Conservation (phyloP, 169 alveolate genomes). For the Cryptosporidium ubiquitum region DNA sequence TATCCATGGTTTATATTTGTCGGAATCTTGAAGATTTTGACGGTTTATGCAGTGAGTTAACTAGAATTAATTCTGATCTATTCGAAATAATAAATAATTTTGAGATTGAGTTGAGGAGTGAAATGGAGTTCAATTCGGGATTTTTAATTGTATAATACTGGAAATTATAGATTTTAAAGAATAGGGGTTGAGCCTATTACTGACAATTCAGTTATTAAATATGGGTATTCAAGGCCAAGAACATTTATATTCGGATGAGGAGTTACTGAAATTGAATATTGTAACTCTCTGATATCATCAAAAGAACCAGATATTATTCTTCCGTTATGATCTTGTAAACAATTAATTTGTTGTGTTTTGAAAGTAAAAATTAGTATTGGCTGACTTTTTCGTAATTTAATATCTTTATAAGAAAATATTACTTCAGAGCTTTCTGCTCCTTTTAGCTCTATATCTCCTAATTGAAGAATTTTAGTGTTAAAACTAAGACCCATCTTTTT, state of each 20-base stretch:
- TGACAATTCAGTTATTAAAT: constrained; percentile 22
- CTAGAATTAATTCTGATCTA: constrained; percentile 25
- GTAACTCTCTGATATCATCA: constrained; percentile 90
- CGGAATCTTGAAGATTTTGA: constrained; percentile 36
- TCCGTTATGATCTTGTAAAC: constrained; percentile 84
- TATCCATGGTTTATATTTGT: constrained; percentile 42
- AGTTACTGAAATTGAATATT: constrained; percentile 88
- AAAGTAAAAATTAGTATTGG: constrained; percentile 91
- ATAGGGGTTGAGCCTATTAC: constrained; percentile 29
- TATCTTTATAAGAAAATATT: constrained; percentile 13
- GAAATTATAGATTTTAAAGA: neutral
- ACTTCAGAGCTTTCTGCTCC: constrained; percentile 78
- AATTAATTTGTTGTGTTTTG: constrained; percentile 90
- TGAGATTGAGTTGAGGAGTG: neutral
- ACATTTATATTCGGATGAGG: constrained; percentile 82
- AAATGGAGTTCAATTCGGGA: neutral
- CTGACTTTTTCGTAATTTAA: constrained; percentile 75
- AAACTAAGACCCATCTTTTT: constrained; percentile 80
- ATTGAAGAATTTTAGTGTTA: constrained; percentile 85
- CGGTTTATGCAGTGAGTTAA: constrained; percentile 12
- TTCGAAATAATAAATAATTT: constrained; percentile 13
- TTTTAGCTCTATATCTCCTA: constrained; percentile 86
- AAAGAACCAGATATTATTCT: constrained; percentile 83
- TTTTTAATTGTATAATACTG: constrained; percentile 16
- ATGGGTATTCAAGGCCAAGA: constrained; percentile 42